phyloP scores from a whole-genome alignment of 441 rosid species.

The Populus hybrid region DNA sequence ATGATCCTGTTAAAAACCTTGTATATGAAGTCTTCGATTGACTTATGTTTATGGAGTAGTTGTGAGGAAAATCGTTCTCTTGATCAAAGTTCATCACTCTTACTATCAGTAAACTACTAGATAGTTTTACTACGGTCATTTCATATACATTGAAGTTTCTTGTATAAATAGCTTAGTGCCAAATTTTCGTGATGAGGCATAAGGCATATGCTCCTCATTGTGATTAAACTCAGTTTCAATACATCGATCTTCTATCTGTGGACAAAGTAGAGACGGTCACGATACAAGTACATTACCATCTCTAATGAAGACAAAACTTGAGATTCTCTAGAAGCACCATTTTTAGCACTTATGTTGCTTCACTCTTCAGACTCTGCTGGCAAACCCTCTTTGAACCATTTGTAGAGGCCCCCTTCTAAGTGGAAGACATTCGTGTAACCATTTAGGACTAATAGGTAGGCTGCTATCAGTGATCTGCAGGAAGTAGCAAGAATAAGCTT shows the following conservation, averaged over 20 bases:
- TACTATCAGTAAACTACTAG: background rate
- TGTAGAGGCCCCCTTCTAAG: constrained; percentile 83
- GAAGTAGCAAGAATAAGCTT: constrained; percentile 4
- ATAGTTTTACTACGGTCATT: background rate
- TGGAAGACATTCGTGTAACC: constrained; percentile 74
- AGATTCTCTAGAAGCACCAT: constrained; percentile 17
- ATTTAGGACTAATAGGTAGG: constrained; percentile 78
- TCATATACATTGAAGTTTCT: background rate
- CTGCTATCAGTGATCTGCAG: constrained; percentile 92
- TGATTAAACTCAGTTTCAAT: background rate
- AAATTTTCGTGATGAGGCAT: background rate
- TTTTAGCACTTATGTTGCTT: constrained; percentile 5
- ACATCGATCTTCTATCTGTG: background rate
- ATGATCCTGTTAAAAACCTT: background rate
- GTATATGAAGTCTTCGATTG: background rate
- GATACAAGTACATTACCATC: constrained; percentile 5
- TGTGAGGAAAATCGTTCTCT: background rate
- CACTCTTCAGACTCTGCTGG: constrained; percentile 57
- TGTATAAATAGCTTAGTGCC: background rate
- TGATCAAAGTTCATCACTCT: background rate
- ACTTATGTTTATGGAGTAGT: background rate
- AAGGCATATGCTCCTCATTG: background rate
- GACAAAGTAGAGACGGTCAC: background rate
- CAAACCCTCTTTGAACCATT: constrained; percentile 80
- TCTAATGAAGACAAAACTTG: constrained; percentile 24